Percentiles rank a stretch among this genome's conserved stretches.
These are phyloP conservation scores for Ailanthus altissimus DNA, from an alignment of 345 rosid species.

Conservation along the genomic window DNA sequence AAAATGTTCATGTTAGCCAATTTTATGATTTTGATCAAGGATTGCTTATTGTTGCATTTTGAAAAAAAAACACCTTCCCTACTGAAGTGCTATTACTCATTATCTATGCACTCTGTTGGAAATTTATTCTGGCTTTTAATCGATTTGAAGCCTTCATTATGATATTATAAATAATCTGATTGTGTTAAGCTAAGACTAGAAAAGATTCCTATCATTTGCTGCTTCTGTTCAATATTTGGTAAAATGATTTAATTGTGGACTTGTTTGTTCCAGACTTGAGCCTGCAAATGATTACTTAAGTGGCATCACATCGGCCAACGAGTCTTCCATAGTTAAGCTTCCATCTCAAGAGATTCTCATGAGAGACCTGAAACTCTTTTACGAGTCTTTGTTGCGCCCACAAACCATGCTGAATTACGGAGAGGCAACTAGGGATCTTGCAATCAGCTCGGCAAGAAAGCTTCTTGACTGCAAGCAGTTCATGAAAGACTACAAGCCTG, in stretches of 20 bases:
- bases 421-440: conserved; percentile 30
- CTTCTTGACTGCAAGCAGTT: conserved; percentile 83
- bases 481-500: conserved; percentile 50
- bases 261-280: conserved; percentile 52
- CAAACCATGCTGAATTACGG: conserved; percentile 35
- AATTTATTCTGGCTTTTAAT: background rate
- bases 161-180: background rate
- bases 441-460: conserved; percentile 44
- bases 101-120: background rate
- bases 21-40: background rate
- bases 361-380: conserved; percentile 51
- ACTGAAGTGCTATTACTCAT: background rate
- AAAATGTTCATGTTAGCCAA: background rate
- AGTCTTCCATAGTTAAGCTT: conserved; percentile 23
- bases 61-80: background rate
- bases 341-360: conserved; percentile 52
- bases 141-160: background rate
- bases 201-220: background rate
- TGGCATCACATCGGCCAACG: conserved; percentile 2
- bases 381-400: conserved; percentile 46
- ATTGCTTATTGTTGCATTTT: background rate
- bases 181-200: background rate
- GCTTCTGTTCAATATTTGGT: background rate
- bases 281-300: conserved; percentile 33
- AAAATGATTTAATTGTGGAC: background rate